Conservation (phyloP, 2,329 filamentous ascomycete species). For the Metarhizium humberi region DNA sequence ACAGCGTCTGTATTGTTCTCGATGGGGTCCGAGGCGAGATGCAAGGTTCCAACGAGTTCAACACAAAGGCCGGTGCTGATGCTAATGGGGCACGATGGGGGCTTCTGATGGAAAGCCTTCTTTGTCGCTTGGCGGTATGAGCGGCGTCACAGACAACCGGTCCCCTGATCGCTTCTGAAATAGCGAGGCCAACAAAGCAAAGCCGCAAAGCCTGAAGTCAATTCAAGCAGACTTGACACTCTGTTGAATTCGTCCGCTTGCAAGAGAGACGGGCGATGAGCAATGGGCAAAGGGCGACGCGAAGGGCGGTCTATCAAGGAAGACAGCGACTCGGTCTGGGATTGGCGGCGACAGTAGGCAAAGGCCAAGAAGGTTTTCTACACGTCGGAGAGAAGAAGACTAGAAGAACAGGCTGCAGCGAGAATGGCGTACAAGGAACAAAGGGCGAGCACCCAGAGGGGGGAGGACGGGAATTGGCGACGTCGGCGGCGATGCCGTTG, state of each 20-base stretch:
- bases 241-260: slow-evolving; percentile 2
- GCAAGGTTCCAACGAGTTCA: not conserved
- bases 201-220: not conserved
- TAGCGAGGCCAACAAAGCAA: not conserved
- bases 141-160: slow-evolving; percentile 1
- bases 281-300: not conserved
- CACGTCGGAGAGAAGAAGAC: slow-evolving; percentile 1
- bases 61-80: not conserved
- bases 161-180: not conserved
- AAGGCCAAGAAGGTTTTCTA: not conserved
- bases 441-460: slow-evolving; percentile 10
- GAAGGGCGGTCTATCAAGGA: slow-evolving; percentile 3
- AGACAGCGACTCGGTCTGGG: not conserved
- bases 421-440: slow-evolving; percentile 7
- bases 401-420: slow-evolving; percentile 5
- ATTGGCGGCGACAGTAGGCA: not conserved
- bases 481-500: slow-evolving; percentile 18
- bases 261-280: not conserved
- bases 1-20: not conserved
- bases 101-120: not conserved
- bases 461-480: slow-evolving; percentile 13
- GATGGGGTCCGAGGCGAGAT: not conserved
- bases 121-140: slow-evolving; percentile 3
- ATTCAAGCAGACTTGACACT: not conserved
- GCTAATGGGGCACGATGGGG: not conserved